Base-by-base conservation (phyloP, 139 green algal genomes). In the Bryopsis sp. region DNA sequence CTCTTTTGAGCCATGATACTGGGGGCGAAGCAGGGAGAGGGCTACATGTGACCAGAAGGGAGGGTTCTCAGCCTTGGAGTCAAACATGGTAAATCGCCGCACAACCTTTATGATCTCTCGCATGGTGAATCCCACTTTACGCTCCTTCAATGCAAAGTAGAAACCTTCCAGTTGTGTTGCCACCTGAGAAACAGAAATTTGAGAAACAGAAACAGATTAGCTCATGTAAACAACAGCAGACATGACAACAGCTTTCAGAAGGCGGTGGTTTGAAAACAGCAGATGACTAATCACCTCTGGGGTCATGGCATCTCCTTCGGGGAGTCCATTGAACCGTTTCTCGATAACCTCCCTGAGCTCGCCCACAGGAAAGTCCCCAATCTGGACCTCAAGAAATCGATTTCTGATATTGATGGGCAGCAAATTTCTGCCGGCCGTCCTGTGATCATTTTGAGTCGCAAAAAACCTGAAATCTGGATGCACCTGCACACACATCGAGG, bases 71-170 rank as follows among this genome's bases (percentile, higher is more conserved):
- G 24, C 31, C 29, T 65, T 11, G 26, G 31, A 6, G 2, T 43
- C 29, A 36, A 65, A 38, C 4, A 60, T 32, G 34, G 26, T 36
- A 1, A 67, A 64, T 2, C 75, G 48, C n/a, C 47, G 24, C 43
- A 72, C 61, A 22, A 77, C 48, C 75, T 80, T 80, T 48, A 75
- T 77, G 24, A 80, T n/a, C 33, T 80, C 64, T 28, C 75, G 59
- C 58, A 80, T 66, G 36, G 70, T 80, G 46, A 80, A 61, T 34
- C 38, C 24, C 1, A 47, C 34, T 11, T 22, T 2, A 1, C 46
- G 34, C n/a, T 31, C 46, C 1, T 29, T 32, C 5, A 68, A 47
- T 1, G 11, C 47, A 1, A 67, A 67, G 60, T 72, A 72, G 0
- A 80, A 63, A 36, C 68, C 26, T 0, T 60, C 4, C 48, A 76